Evolutionary conservation across 306 rosid species (phyloP).

Genomic region (Castanospermum australe): DNA sequence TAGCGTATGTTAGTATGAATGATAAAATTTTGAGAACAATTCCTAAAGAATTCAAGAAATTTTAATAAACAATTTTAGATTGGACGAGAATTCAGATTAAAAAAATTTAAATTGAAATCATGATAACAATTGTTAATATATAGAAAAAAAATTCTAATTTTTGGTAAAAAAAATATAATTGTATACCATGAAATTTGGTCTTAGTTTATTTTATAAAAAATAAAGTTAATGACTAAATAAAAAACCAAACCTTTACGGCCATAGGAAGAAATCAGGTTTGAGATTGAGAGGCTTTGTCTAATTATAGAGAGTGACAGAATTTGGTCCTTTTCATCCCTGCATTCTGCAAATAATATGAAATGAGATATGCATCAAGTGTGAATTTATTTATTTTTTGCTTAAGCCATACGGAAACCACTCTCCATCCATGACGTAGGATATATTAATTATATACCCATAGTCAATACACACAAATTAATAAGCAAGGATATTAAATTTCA

Average conservation of each 20-base stretch:
- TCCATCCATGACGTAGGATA: not conserved
- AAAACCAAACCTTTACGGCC: not conserved
- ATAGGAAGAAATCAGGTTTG: not conserved
- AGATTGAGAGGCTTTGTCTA: not conserved
- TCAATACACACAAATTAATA: not conserved
- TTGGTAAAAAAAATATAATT: not conserved
- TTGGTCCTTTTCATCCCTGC: not conserved
- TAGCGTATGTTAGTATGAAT: too few relatives aligned
- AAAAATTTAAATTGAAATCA: not conserved
- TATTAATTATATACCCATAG: too few relatives aligned
- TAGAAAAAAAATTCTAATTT: not conserved
- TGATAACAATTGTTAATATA: not conserved
- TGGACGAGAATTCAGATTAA: not conserved
- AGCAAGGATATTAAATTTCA: slow-evolving; percentile 15
- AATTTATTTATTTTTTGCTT: not conserved
- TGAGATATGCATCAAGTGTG: not conserved
- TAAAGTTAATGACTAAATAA: not conserved
- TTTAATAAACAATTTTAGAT: not conserved
- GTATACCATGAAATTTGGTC: not conserved
- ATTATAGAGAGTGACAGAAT: not conserved
- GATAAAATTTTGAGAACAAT: not conserved
- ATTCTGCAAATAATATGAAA: not conserved
- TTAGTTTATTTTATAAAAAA: not conserved
- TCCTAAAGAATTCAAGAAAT: not conserved
- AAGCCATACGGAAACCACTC: slow-evolving; percentile 1